Evolutionary conservation across 176 grass and related monocot species (phyloP), one percentile per base, ranked within the genome.

Genomic region (Chloris gayana): DNA sequence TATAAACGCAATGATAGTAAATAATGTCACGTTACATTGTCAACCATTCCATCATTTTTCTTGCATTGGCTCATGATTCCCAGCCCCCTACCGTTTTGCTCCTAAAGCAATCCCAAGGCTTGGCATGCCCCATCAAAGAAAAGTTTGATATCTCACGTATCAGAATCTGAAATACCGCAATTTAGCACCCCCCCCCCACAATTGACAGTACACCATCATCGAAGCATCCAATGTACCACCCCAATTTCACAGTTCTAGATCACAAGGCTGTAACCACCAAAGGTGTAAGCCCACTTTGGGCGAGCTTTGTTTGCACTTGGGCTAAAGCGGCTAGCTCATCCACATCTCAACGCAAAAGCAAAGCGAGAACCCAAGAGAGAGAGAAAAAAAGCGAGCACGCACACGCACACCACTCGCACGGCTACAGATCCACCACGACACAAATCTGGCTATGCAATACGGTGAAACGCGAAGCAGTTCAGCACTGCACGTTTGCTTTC

Each of bases 241-340:
- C 17, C 15, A 13, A 1, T 29, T 22, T 7, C 32, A 24, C 34
- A 71, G 66, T 37, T 37, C 35, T 37, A 37, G 45, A 32, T 69
- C 74, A 81, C 61, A 14, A 61, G 58, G 73, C 27, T 38, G 49
- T 21, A 67, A 69, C 77, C 25, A 65, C 50, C 76, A 88, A 88
- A 88, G 80, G 60, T 67, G 80, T 83, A 79, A 74, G 37, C 86
- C 31, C 39, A 30, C 80, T 84, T 74, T 83, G 74, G 25, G 56
- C 19, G 47, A 60, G 80, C 80, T 79, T 83, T 83, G 85, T 83
- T 83, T 78, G 80, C 78, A 80, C 85, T 83, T 66, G 86, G 9
- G 86, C 38, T 64, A 79, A 78, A 73, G 67, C 73, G 65, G 31
- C 27, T 7, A 72, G 31, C 27, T 7, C 29, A 73, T 66, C 68